Evolutionary conservation across 108 stramenopile genomes (phyloP).

Genomic region (Stephanodiscus minutulus): DNA sequence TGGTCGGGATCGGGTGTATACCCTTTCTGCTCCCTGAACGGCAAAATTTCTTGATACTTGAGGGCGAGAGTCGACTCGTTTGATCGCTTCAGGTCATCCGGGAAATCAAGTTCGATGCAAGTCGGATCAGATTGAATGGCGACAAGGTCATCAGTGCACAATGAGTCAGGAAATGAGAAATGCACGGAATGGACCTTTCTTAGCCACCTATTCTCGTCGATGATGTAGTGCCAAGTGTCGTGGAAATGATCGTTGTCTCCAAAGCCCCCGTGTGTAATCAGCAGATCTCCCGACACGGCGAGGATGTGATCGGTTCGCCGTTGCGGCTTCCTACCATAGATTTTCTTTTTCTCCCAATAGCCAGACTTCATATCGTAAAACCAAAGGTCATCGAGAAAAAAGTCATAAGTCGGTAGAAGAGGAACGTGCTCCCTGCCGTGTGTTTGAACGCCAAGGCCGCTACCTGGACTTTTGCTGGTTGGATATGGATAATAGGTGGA

Average conservation of each 20-base stretch:
- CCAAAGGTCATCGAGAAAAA: slow-evolving; percentile 82
- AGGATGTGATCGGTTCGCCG: slow-evolving; percentile 41
- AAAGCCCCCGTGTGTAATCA: slow-evolving; percentile 79
- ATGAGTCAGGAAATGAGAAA: slow-evolving; percentile 59
- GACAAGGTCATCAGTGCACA: slow-evolving; percentile 70
- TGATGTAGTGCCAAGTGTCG: slow-evolving; percentile 87
- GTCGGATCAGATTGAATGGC: slow-evolving; percentile 46
- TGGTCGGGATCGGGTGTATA: slow-evolving; percentile 43
- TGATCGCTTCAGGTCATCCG: slow-evolving; percentile 44
- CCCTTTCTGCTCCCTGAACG: slow-evolving; percentile 40
- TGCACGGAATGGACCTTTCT: slow-evolving; percentile 72
- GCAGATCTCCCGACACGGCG: slow-evolving; percentile 33
- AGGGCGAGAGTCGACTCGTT: slow-evolving; percentile 42
- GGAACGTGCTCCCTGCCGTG: slow-evolving; percentile 41
- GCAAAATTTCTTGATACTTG: slow-evolving; percentile 47
- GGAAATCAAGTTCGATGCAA: slow-evolving; percentile 63
- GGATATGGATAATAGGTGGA: slow-evolving; percentile 81
- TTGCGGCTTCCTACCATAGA: slow-evolving; percentile 35
- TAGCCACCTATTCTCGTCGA: slow-evolving; percentile 65
- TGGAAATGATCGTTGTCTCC: slow-evolving; percentile 71
- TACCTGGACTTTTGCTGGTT: slow-evolving; percentile 57
- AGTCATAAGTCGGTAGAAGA: slow-evolving; percentile 63
- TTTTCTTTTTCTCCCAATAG: slow-evolving; percentile 60
- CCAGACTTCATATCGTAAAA: slow-evolving; percentile 59
- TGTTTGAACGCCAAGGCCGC: slow-evolving; percentile 37